Conservation (phyloP, 306 rosid genomes). For the Cicer pinnatifidum region DNA sequence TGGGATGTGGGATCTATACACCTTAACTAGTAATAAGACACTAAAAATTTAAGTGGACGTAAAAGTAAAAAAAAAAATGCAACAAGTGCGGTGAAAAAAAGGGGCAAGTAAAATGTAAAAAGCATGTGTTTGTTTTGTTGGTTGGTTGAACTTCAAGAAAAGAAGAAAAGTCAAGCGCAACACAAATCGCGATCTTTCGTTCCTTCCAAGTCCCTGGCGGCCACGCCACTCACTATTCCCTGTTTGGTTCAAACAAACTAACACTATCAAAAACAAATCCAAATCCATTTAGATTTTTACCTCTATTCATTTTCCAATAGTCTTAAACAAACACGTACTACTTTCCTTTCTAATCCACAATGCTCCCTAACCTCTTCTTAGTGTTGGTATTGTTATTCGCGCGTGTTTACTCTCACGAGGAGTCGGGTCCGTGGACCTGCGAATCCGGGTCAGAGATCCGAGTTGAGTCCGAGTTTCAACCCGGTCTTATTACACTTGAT, state of each 20-base stretch:
- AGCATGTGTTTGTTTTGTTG: neutral
- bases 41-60: neutral
- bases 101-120: neutral
- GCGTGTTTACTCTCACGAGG: slow-evolving; percentile 70
- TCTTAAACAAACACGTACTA: neutral
- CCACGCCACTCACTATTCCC: neutral
- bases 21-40: neutral
- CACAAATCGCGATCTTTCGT: slow-evolving; percentile 39
- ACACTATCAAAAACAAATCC: neutral
- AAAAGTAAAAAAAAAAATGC: no score
- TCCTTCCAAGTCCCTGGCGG: slow-evolving; percentile 4
- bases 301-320: neutral
- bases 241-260: neutral
- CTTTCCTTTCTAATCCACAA: slow-evolving; percentile 11
- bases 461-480: slow-evolving; percentile 63
- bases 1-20: no score
- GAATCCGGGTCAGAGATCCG: slow-evolving; percentile 70
- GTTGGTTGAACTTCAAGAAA: neutral
- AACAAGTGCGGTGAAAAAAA: neutral
- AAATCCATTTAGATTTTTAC: neutral
- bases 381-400: slow-evolving; percentile 38
- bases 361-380: slow-evolving; percentile 54
- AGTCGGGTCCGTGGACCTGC: slow-evolving; percentile 85
- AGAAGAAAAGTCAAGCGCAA: slow-evolving; percentile 39
- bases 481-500: slow-evolving; percentile 78